Percentiles rank a stretch among this genome's conserved stretches.
These are phyloP conservation scores for Rhynchospora pubera DNA, from an alignment of 176 grass and related monocot genomes.

Conservation along the genomic window DNA sequence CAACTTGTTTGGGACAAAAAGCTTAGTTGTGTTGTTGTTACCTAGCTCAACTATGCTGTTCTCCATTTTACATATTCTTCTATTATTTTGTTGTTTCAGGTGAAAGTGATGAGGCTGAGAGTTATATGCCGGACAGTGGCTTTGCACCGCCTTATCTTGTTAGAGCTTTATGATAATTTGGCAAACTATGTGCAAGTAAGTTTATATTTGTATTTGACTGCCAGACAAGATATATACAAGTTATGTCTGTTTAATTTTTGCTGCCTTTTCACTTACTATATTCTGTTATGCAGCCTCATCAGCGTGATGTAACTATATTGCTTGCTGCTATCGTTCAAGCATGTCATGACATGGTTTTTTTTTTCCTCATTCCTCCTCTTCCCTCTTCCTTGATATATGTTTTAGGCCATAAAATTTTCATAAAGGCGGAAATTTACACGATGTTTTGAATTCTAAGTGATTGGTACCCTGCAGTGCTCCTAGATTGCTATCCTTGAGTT, in stretches of 20 bases:
- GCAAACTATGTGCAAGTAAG: slow-evolving; percentile 89
- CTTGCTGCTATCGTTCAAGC: slow-evolving; percentile 96
- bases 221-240: neutral
- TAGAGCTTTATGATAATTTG: slow-evolving; percentile 85
- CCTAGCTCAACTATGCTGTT: no score
- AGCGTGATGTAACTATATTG: slow-evolving; percentile 84
- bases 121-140: slow-evolving; percentile 81
- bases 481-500: neutral
- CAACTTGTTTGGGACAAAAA: no score
- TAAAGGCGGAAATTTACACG: neutral
- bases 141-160: slow-evolving; percentile 72
- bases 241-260: neutral
- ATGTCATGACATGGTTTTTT: slow-evolving; percentile 84
- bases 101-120: slow-evolving; percentile 93
- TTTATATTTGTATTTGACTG: neutral
- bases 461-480: neutral
- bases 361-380: neutral
- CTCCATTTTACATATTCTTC: no score
- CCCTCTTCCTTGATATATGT: neutral
- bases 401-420: neutral
- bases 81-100: slow-evolving; percentile 36
- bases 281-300: slow-evolving; percentile 68
- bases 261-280: slow-evolving; percentile 15
- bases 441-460: neutral
- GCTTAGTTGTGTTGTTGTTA: no score